These are phyloP conservation scores for Neonectria faginata DNA, from an alignment of 2,329 filamentous ascomycete genomes.

Conservation along the genomic window DNA sequence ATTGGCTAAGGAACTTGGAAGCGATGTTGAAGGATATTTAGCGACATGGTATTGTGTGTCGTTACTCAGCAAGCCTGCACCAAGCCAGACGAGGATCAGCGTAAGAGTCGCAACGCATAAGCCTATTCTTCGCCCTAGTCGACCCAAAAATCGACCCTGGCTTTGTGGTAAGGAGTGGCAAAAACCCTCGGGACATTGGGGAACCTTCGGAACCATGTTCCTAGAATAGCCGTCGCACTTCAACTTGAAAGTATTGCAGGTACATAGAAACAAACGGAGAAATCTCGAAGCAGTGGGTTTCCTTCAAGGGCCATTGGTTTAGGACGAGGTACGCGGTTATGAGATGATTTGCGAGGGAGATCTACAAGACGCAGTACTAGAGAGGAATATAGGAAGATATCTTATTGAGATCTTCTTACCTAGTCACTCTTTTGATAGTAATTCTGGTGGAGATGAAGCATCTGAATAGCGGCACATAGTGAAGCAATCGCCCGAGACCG, in stretches of 20 bases:
- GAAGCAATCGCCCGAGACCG: background rate
- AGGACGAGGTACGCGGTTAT: background rate
- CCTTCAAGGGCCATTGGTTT: background rate
- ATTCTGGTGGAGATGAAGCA: background rate
- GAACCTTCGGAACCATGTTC: background rate
- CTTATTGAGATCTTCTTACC: background rate
- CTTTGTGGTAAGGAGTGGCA: background rate
- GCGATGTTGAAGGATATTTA: constrained; percentile 5
- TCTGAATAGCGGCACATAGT: background rate
- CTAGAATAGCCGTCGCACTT: background rate
- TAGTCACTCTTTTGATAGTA: background rate
- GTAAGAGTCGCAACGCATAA: background rate
- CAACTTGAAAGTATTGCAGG: background rate
- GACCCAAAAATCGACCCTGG: background rate
- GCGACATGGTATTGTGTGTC: background rate
- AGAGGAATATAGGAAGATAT: background rate
- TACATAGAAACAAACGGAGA: background rate
- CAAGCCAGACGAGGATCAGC: constrained; percentile 1
- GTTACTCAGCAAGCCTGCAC: constrained; percentile 3
- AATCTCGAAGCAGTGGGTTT: background rate
- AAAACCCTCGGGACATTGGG: background rate
- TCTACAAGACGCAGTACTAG: background rate
- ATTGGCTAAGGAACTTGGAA: background rate
- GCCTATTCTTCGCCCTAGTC: background rate
- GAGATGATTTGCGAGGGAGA: background rate